Base-by-base conservation (phyloP, 2,329 filamentous ascomycete species). In the Chaetomium strumarium region DNA sequence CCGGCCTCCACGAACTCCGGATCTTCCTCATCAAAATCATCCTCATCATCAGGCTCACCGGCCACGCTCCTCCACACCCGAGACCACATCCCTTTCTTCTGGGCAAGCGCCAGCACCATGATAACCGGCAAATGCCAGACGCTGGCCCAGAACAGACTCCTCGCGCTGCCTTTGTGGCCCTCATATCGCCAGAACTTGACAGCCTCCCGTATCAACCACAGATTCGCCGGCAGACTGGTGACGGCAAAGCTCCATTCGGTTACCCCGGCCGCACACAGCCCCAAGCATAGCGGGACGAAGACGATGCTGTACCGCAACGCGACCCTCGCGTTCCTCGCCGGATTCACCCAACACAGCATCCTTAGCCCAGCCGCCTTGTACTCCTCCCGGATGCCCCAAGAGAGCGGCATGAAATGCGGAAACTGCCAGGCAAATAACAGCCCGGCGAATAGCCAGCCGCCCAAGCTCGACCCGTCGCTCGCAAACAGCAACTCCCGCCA, bases 361-460 rank as follows among this genome's bases (percentile, higher is more conserved):
- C 77, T 76, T 64, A 85, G 77, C 9, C 82, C 83, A 0, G 80
- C 83, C 11, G 73, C 75, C 59, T 84, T 85, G 75, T 99, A 99
- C 68, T 99, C 93, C 9, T 95, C 85, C 17, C 90, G 79, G 55
- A 97, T 95, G 4, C 81, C 77, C 81, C 92, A 95, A 43, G 88
- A 91, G 19, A 99, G 77, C 1, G 91, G 86, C 78, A 96, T 97
- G 74, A 99, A 99, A 71, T 99, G 93, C 3, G 93, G 90, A 66
- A 99, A 97, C 67, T 99, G 92, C 93, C 93, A 99, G 12, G 90
- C 86, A 60, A 96, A 95, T 5, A 99, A 75, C 7, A 97, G 72
- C 0, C 79, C 83, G 1, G 89, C 92, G 13, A 96, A 75, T 1
- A 97, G 73, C 93, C 93, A 99, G 4, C 92, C 93, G 5, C 93